These are phyloP conservation scores for Tagetes erecta DNA, from an alignment of 129 eudicot species.

Conservation along the genomic window DNA sequence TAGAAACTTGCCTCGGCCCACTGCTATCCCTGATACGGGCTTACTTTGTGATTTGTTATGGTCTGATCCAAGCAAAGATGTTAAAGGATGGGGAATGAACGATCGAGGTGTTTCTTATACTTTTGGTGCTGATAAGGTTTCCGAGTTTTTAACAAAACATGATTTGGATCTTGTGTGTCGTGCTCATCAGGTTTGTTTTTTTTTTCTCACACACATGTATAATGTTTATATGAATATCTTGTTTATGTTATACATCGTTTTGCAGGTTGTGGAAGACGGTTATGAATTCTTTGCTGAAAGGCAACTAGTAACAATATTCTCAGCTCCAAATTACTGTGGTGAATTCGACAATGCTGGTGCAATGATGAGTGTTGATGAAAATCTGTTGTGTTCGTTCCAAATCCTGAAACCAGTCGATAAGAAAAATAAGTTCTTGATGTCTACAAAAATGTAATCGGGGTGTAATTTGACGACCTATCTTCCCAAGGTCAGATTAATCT, in stretches of 20 bases:
- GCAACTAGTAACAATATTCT: conserved; percentile 48
- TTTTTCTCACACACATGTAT: too few relatives aligned
- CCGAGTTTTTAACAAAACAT: conserved; percentile 48
- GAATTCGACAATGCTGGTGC: conserved; percentile 52
- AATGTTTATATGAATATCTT: too few relatives aligned
- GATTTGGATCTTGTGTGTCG: conserved; percentile 62
- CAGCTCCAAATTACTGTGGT: conserved; percentile 50
- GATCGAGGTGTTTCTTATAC: conserved; percentile 65
- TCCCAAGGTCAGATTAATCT: too few relatives aligned
- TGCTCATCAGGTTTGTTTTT: conserved; percentile 50
- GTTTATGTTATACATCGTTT: too few relatives aligned
- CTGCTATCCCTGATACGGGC: conserved; percentile 54
- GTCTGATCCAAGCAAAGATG: conserved; percentile 59
- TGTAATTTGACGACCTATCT: too few relatives aligned
- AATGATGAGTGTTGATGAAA: conserved; percentile 59
- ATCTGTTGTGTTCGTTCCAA: conserved; percentile 60
- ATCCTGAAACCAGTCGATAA: conserved; percentile 53
- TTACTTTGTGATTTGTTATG: conserved; percentile 56
- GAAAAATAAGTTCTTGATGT: conserved; percentile 51
- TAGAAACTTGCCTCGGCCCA: conserved; percentile 43
- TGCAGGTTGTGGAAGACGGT: conserved; percentile 52
- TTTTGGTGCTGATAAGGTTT: conserved; percentile 55
- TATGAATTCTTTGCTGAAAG: conserved; percentile 53
- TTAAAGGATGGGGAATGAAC: conserved; percentile 62
- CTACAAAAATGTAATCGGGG: too few relatives aligned